Base-by-base conservation (phyloP, 108 stramenopile genomes). In the Nitzschia palea region DNA sequence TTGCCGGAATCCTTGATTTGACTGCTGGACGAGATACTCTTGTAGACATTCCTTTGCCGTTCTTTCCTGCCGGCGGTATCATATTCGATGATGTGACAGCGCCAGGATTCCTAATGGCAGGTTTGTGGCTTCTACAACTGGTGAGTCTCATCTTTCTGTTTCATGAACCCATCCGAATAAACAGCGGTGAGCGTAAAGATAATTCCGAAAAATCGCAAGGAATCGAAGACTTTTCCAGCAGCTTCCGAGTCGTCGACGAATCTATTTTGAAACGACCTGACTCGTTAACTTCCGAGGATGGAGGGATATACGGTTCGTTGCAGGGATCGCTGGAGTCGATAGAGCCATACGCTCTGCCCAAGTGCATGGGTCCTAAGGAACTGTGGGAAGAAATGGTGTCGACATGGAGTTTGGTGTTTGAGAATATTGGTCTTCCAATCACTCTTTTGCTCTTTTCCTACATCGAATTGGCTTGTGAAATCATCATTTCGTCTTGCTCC, bases 401-500 rank as follows among this genome's bases (percentile, higher is more conserved):
- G 4, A 56, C 69, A 20, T 68, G 48, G 25, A 54, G 52, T 2
- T 52, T 85, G 8, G 67, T 88, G 1, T 73, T 80, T 8, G 15
- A 61, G 42, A 88, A 77, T 57, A 53, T 65, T 30, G 85, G 83
- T 0, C 81, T 89, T 44, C 78, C 75, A 52, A 68, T 88, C 6
- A 89, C 87, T 31, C 72, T 89, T 18, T 61, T 81, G 50, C 44
- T 89, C 48, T 89, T 89, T 67, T 73, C 77, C 20, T 86, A 74
- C 67, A 84, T 89, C 10, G 87, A 89, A 47, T 58, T 89, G 9
- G 61, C 73, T 25, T 74, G 74, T 23, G 86, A 87, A 67, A 68
- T 87, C 9, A 68, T 87, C 71, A 87, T 88, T 56, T 84, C 83
- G 25, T 84, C 83, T 10, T 84, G 83, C 59, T 80, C 84, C 20